Base-by-base conservation (phyloP, 2,329 filamentous ascomycete species). In the Trichophyton verrucosum region DNA sequence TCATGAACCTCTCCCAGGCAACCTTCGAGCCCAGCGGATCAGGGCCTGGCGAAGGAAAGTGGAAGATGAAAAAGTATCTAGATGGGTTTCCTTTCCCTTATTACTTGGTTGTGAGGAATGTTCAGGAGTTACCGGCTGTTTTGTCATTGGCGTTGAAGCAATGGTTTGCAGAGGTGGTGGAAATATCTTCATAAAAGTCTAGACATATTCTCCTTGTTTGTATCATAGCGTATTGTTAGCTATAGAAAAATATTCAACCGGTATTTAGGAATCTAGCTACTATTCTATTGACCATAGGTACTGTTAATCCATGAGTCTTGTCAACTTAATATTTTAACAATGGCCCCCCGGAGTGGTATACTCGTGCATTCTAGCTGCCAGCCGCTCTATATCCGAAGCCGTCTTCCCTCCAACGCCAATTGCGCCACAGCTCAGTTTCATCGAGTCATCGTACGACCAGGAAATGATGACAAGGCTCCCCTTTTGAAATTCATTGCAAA, bases 41-140 rank as follows among this genome's bases (percentile, higher is more conserved):
- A 76, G 68, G 70, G 1, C 85, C 76, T 76, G 86, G 78, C 63
- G 82, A 85, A 68, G 79, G 80, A 73, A 80, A 80, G 71, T 83
- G 96, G 61, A 86, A 87, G 68, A 91, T 95, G 73, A 87, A 90
- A 77, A 85, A 89, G 69, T 99, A 99, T 72, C 82, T 99, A 67
- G 95, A 99, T 73, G 87, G 86, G 6, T 99, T 99, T 74, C 94
- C 95, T 0, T 99, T 99, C 77, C 86, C 88, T 72, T 99, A 96
- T 77, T 99, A 97, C 72, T 77, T 99, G 61, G 89, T 99, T 66
- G 94, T 99, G 62, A 86, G 92, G 66, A 85, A 97, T 76, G 85
- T 99, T 56, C 86, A 87, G 69, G 94, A 99, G 74, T 79, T 99
- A 69, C 94, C 95, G 3, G 86, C 84, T 38, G 91, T 96, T 49